A percentile compares a stretch with the other conserved stretches of the same genome.
phyloP scores from a whole-genome alignment of 2,329 filamentous ascomycete species.

The Macroventuria anomochaeta region DNA sequence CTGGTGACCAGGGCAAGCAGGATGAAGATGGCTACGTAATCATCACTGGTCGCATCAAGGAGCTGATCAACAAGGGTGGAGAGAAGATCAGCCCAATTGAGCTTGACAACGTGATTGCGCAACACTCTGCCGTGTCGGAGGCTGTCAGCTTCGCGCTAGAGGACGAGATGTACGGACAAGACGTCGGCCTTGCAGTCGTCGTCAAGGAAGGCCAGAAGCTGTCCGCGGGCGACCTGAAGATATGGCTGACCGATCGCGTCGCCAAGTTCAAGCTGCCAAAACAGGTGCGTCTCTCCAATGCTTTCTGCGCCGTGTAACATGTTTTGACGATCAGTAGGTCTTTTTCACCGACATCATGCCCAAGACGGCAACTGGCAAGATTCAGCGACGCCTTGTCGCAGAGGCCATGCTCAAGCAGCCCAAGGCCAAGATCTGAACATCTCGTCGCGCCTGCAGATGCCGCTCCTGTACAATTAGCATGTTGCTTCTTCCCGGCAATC shows the following conservation, averaged over 20 bases:
- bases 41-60: constrained; percentile 92
- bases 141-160: constrained; percentile 84
- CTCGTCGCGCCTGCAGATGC: constrained; percentile 13
- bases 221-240: constrained; percentile 67
- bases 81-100: constrained; percentile 92
- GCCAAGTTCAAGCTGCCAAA: constrained; percentile 88
- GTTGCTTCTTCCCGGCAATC: neutral
- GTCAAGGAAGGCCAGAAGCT: constrained; percentile 67
- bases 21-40: constrained; percentile 82
- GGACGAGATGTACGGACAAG: constrained; percentile 83
- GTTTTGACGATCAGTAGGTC: constrained; percentile 57
- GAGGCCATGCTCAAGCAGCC: constrained; percentile 76
- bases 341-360: constrained; percentile 86
- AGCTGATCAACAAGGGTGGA: constrained; percentile 88
- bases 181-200: constrained; percentile 78
- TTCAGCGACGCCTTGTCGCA: constrained; percentile 84
- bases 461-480: constrained; percentile 12
- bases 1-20: constrained; percentile 82
- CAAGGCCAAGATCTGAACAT: constrained; percentile 59
- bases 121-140: constrained; percentile 74
- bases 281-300: constrained; percentile 61
- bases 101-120: constrained; percentile 80
- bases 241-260: constrained; percentile 72
- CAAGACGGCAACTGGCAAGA: constrained; percentile 91
- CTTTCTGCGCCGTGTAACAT: constrained; percentile 18